A percentile compares a stretch with the other conserved stretches of the same genome.
These are phyloP conservation scores for Leccinum pseudoinsigne DNA, from an alignment of 1,284 basidiomycete species.

Conservation along the genomic window DNA sequence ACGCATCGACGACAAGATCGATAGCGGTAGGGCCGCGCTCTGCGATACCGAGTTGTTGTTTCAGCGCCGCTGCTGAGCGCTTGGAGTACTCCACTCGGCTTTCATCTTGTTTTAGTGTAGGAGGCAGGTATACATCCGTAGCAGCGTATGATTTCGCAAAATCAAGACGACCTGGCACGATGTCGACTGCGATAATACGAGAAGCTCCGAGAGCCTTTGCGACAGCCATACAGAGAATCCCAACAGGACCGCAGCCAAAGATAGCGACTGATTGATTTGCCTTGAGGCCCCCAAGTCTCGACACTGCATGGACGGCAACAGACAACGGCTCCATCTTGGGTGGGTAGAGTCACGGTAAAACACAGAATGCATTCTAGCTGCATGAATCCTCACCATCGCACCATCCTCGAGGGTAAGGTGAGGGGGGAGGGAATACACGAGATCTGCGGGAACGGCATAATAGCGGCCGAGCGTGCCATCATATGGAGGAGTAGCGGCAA, in stretches of 20 bases:
- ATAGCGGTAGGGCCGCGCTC: conserved; percentile 61
- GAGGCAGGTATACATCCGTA: conserved; percentile 78
- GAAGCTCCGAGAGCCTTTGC: conserved; percentile 87
- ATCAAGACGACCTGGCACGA: conserved; percentile 77
- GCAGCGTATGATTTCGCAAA: conserved; percentile 92
- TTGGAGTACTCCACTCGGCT: conserved; percentile 65
- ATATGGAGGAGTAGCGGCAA: conserved; percentile 89
- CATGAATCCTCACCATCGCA: conserved; percentile 61
- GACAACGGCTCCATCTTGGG: conserved; percentile 91
- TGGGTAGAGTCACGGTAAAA: conserved; percentile 1
- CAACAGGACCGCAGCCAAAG: conserved; percentile 93
- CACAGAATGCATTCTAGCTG: background rate
- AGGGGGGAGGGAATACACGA: conserved; percentile 73
- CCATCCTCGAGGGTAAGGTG: conserved; percentile 80
- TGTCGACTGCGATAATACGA: conserved; percentile 84
- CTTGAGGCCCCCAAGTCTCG: conserved; percentile 73
- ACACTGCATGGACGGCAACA: conserved; percentile 89
- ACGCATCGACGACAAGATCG: conserved; percentile 81
- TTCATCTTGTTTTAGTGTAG: conserved; percentile 64
- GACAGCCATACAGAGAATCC: conserved; percentile 90
- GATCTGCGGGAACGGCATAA: conserved; percentile 75
- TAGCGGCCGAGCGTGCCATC: conserved; percentile 87
- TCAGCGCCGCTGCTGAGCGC: conserved; percentile 64
- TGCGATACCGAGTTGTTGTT: conserved; percentile 53
- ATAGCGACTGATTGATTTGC: conserved; percentile 75